phyloP scores from a whole-genome alignment of 768 basidiomycete species.

The Boletus rubescentipes region DNA sequence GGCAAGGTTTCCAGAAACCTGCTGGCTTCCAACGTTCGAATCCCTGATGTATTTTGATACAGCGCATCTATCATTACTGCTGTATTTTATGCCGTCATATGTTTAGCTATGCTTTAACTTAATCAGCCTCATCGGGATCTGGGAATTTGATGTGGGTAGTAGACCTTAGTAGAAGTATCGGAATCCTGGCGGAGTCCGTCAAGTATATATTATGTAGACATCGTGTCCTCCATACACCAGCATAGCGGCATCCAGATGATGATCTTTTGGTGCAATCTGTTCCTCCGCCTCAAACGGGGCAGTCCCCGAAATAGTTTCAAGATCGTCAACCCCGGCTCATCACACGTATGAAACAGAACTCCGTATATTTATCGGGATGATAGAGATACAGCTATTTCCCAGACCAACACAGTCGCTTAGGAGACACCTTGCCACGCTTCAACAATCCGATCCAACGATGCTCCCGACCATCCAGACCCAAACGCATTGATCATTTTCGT shows the following conservation, averaged over 20 bases:
- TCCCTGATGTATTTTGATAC: constrained; percentile 5
- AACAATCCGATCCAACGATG: constrained; percentile 66
- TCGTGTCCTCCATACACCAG: too few relatives aligned
- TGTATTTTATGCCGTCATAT: constrained; percentile 1
- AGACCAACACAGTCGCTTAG: neutral
- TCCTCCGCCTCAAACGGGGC: too few relatives aligned
- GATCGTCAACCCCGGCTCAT: too few relatives aligned
- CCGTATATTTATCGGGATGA: neutral
- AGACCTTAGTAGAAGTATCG: too few relatives aligned
- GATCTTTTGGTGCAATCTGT: neutral
- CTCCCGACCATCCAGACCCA: constrained; percentile 72
- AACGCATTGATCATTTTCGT: constrained; percentile 71
- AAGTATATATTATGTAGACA: too few relatives aligned
- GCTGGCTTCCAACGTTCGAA: constrained; percentile 27
- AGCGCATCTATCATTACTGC: neutral
- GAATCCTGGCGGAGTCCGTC: too few relatives aligned
- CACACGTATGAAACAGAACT: too few relatives aligned
- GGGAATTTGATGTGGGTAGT: too few relatives aligned
- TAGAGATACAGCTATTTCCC: neutral
- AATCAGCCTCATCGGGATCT: neutral
- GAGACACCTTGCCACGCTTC: constrained; percentile 47
- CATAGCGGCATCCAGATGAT: too few relatives aligned
- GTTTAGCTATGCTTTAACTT: constrained; percentile 6
- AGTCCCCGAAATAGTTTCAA: too few relatives aligned
- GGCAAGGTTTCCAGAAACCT: constrained; percentile 24